phyloP scores from a whole-genome alignment of 805 yeast genomes.

The Suhomyces sp. region DNA sequence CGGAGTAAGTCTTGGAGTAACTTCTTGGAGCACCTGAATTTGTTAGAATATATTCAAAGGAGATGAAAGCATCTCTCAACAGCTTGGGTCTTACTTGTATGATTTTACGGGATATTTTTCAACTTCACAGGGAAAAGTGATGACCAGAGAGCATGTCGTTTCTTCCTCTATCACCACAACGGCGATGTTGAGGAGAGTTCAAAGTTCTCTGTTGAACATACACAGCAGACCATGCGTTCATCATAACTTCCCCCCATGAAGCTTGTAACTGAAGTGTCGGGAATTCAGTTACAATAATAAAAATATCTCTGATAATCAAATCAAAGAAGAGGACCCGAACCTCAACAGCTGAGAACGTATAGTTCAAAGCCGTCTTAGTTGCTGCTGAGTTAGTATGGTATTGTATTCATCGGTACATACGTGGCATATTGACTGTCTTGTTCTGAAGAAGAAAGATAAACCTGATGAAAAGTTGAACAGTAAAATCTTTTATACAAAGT shows the following conservation, averaged over 20 bases:
- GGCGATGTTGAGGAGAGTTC: no score
- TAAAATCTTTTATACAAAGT: slow-evolving; percentile 5
- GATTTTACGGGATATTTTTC: slow-evolving; percentile 1
- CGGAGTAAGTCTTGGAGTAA: slow-evolving; percentile 98
- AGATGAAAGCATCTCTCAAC: background rate
- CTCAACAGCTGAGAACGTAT: slow-evolving; percentile 34
- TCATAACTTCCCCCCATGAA: slow-evolving; percentile 8
- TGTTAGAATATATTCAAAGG: slow-evolving; percentile 6
- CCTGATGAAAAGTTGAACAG: slow-evolving; percentile 3
- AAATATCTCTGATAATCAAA: slow-evolving; percentile 20
- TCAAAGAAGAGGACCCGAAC: slow-evolving; percentile 68
- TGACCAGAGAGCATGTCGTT: background rate
- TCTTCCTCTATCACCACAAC: no score
- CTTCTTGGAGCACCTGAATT: slow-evolving; percentile 93
- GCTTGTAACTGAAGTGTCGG: slow-evolving; percentile 81
- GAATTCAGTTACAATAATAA: slow-evolving; percentile 61
- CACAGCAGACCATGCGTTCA: no score
- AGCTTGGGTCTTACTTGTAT: slow-evolving; percentile 1
- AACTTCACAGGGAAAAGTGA: background rate
- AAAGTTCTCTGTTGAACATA: no score
- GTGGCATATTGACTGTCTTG: slow-evolving; percentile 54
- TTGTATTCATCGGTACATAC: slow-evolving; percentile 43
- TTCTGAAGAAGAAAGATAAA: slow-evolving; percentile 7
- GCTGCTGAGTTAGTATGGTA: slow-evolving; percentile 6
- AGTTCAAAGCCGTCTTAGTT: slow-evolving; percentile 1